Percentiles rank a stretch among this genome's conserved stretches.
These are phyloP conservation scores for Myxozyma mucilagina DNA, from an alignment of 805 yeast genomes.

Conservation along the genomic window DNA sequence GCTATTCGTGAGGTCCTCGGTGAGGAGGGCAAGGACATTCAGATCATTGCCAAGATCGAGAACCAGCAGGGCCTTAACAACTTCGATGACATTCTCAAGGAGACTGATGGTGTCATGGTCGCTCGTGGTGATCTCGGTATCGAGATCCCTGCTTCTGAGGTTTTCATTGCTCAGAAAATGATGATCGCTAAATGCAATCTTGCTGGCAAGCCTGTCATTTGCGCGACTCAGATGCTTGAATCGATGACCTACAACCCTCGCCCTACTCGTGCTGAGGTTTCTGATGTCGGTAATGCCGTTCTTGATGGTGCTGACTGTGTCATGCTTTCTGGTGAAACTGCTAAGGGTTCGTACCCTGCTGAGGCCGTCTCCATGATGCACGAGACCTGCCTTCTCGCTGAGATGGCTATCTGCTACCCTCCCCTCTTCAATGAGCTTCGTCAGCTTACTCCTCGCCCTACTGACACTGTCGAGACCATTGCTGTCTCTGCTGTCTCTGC, in stretches of 20 bases:
- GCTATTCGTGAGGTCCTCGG: conserved; percentile 94
- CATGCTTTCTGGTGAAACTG: conserved; percentile 99
- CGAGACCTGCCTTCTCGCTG: conserved; percentile 94
- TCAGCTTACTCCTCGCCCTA: conserved; percentile 80
- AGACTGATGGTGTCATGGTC: conserved; percentile 99
- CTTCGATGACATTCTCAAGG: conserved; percentile 91
- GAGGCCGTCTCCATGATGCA: conserved; percentile 99
- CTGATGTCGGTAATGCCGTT: conserved; percentile 98
- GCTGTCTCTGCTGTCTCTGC: conserved; percentile 97
- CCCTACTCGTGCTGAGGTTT: conserved; percentile 99
- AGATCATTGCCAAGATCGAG: conserved; percentile 96
- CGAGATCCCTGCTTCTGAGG: conserved; percentile 99
- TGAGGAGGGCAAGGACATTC: conserved; percentile 93
- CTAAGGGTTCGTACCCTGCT: conserved; percentile 97
- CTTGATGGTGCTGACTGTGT: conserved; percentile 99
- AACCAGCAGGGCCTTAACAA: conserved; percentile 99
- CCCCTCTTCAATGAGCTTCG: conserved; percentile 83
- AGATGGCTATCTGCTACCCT: conserved; percentile 90
- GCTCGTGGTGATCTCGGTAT: conserved; percentile 99
- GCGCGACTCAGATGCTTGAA: conserved; percentile 99
- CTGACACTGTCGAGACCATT: conserved; percentile 92
- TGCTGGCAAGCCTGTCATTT: conserved; percentile 98
- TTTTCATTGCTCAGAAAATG: conserved; percentile 97
- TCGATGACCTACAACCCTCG: conserved; percentile 99
- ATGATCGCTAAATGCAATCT: conserved; percentile 98